These are phyloP conservation scores for Aspergillus puulaauensis DNA, from an alignment of 2,329 filamentous ascomycete species.

Conservation along the genomic window DNA sequence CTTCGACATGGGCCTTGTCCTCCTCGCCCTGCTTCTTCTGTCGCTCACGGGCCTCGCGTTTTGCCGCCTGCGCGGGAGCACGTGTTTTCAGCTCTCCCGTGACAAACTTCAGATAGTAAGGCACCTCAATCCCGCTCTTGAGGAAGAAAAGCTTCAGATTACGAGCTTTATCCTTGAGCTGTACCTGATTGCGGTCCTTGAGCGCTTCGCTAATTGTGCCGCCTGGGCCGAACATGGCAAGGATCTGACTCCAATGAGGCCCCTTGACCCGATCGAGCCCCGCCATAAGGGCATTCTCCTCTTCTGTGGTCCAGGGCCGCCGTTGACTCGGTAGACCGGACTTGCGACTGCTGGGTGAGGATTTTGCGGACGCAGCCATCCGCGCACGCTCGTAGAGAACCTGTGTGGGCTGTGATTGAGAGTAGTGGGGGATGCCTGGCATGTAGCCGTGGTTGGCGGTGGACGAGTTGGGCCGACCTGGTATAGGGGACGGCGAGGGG, in stretches of 20 bases:
- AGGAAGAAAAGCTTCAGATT: conserved; percentile 90
- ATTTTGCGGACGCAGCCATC: conserved; percentile 55
- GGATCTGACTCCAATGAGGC: conserved; percentile 89
- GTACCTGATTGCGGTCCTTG: conserved; percentile 86
- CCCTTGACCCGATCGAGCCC: conserved; percentile 86
- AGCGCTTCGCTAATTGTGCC: conserved; percentile 79
- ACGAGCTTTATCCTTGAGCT: conserved; percentile 87
- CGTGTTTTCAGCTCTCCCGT: conserved; percentile 87
- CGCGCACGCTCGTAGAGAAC: conserved; percentile 59
- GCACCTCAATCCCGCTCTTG: conserved; percentile 88
- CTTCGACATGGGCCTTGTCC: conserved; percentile 49
- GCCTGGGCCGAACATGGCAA: conserved; percentile 76
- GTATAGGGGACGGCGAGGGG: conserved; percentile 29
- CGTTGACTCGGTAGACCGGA: conserved; percentile 59
- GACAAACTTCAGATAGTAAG: conserved; percentile 81
- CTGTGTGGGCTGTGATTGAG: conserved; percentile 52
- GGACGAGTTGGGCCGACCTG: conserved; percentile 32
- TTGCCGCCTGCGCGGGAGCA: conserved; percentile 64
- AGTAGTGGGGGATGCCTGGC: conserved; percentile 47
- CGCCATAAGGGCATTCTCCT: conserved; percentile 86
- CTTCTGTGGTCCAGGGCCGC: conserved; percentile 82
- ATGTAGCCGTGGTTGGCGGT: conserved; percentile 45
- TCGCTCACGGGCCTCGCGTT: conserved; percentile 49
- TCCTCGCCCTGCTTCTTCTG: conserved; percentile 47
- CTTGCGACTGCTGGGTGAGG: conserved; percentile 53